Evolutionary conservation across 306 rosid genomes (phyloP).

Genomic region (Lablab purpureus): DNA sequence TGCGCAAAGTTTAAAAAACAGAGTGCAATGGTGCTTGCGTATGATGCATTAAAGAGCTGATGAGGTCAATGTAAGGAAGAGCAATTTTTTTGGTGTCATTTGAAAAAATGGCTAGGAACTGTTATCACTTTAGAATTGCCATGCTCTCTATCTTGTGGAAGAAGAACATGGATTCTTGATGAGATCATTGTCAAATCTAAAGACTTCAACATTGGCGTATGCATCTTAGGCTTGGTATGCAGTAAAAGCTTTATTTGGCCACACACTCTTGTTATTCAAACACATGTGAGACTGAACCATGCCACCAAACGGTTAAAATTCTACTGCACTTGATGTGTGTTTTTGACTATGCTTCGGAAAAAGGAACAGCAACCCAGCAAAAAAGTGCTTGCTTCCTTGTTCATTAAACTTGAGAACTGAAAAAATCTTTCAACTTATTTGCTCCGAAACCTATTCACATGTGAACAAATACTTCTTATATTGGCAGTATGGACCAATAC

Average conservation of each 20-base stretch:
- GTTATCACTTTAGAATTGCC: slow-evolving; percentile 31
- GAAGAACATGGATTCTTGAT: slow-evolving; percentile 69
- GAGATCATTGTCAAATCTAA: slow-evolving; percentile 66
- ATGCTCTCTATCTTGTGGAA: slow-evolving; percentile 55
- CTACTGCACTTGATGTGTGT: slow-evolving; percentile 56
- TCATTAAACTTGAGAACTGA: slow-evolving; percentile 35
- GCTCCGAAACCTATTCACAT: slow-evolving; percentile 5
- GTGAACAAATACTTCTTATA: background rate
- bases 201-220: slow-evolving; percentile 68
- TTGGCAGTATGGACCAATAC: background rate
- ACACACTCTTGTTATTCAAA: slow-evolving; percentile 52
- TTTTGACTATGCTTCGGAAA: slow-evolving; percentile 57
- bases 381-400: slow-evolving; percentile 47
- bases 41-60: slow-evolving; percentile 1
- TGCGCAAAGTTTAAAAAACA: slow-evolving; percentile 17
- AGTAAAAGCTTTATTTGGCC: slow-evolving; percentile 71
- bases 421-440: slow-evolving; percentile 20
- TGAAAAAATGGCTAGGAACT: slow-evolving; percentile 24
- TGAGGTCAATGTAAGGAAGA: slow-evolving; percentile 30
- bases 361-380: slow-evolving; percentile 60
- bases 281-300: slow-evolving; percentile 51
- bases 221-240: slow-evolving; percentile 49
- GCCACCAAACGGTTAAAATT: slow-evolving; percentile 49
- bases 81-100: slow-evolving; percentile 10
- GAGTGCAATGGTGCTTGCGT: slow-evolving; percentile 2